Percentiles rank a stretch among this genome's conserved stretches.
Conservation (phyloP, 2,329 filamentous ascomycete genomes). For the Stenocarpella maydis region DNA sequence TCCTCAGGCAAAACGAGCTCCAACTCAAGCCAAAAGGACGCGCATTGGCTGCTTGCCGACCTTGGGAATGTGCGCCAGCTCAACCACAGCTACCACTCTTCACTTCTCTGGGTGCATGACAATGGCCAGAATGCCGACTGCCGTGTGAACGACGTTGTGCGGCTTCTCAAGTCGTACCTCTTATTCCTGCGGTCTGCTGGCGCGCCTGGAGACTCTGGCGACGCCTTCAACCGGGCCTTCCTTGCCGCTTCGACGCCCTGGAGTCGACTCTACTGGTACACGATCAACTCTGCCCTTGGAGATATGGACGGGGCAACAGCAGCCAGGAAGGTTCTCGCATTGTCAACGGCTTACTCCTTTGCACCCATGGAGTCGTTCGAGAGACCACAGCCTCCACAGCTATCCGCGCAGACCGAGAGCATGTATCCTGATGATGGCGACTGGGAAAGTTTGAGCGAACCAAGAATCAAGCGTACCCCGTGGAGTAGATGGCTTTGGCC, state of each 20-base stretch:
- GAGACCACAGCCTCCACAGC: neutral
- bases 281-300: constrained; percentile 14
- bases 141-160: constrained; percentile 44
- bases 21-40: constrained; percentile 18
- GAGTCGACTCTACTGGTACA: constrained; percentile 42
- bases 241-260: constrained; percentile 39
- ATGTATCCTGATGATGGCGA: neutral
- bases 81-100: constrained; percentile 44
- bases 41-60: constrained; percentile 45
- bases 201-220: constrained; percentile 29
- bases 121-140: constrained; percentile 44
- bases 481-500: constrained; percentile 14
- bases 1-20: neutral
- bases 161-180: constrained; percentile 44
- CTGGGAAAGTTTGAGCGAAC: neutral
- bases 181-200: constrained; percentile 41
- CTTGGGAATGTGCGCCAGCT: constrained; percentile 45
- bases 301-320: neutral
- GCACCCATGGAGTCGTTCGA: neutral
- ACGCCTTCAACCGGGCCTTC: constrained; percentile 41
- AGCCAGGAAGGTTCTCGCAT: constrained; percentile 16
- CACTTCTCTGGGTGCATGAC: constrained; percentile 42
- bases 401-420: neutral
- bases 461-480: neutral
- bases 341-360: constrained; percentile 24